Evolutionary conservation across 768 basidiomycete genomes (phyloP), one percentile per base, ranked within the genome.

Genomic region (Hygrophorus pudorinus): DNA sequence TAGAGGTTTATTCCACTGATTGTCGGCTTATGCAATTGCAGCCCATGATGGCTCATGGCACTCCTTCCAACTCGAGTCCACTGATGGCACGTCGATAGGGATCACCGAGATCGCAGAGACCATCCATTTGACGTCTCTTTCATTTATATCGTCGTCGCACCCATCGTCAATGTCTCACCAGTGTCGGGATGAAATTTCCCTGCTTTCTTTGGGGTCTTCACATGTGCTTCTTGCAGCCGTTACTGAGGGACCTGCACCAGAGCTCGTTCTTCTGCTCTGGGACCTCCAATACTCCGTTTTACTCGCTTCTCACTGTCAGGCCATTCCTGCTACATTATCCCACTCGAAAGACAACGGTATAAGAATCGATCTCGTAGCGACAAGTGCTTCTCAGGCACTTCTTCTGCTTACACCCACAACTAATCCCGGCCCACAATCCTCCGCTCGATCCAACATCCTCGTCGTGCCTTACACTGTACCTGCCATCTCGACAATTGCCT

Each of bases 271-370:
- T 21, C 73, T 79, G 13, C 57, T 84, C 21, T 84, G 82, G 81
- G 81, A 85, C 49, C 62, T 84, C 16, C 77, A 77, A 47, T 85
- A 79, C 50, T 75, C 75, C 13, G 74, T 82, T 28, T 61, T 84
- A 17, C 65, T 85, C n/a, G 64, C 78, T 2, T 66, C 70, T 4
- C 70, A 78, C 31, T 55, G 60, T 6, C 60, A 81, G 33, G 57
- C 78, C 1, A 56, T 77, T 11, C 78, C 82, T 0, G 61, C 72
- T 1, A 54, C 66, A 16, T 46, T 76, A 12, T 51, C 63, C 0
- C 45, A 57, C 39, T 55, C 58, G 2, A 53, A 62, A 21, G 52
- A 54, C 18, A 41, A 58, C 14, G 49, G 55, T 13, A 57, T 73
- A 33, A 36, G 49, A 3, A 49, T 68, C 10, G 48, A 52, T 6